Conservation (phyloP, 1,284 basidiomycete species). For the Sanghuangporus sanghuang region DNA sequence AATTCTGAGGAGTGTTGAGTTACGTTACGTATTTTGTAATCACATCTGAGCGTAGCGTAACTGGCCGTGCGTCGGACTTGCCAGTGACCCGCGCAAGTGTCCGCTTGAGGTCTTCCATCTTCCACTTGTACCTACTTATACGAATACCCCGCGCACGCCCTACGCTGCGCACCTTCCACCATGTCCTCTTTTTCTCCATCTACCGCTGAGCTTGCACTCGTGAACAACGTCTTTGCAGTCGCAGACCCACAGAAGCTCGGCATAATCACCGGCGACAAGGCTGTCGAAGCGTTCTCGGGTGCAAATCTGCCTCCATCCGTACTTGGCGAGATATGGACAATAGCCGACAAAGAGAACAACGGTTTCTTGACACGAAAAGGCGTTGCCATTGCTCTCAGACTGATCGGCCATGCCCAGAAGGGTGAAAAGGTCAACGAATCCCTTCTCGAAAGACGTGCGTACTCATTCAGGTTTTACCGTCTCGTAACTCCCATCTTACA, state of each 20-base stretch:
- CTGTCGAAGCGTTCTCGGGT: constrained; percentile 75
- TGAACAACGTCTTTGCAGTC: constrained; percentile 63
- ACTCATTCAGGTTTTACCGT: constrained; percentile 23
- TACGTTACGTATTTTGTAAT: background rate
- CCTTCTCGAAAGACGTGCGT: constrained; percentile 63
- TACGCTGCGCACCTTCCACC: constrained; percentile 17
- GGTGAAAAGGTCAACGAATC: constrained; percentile 67
- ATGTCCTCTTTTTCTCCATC: constrained; percentile 70
- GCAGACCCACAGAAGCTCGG: constrained; percentile 75
- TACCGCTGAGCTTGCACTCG: constrained; percentile 59
- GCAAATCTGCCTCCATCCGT: constrained; percentile 72
- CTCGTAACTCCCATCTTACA: constrained; percentile 10
- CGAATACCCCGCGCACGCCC: background rate
- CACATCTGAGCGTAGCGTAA: background rate
- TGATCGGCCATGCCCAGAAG: constrained; percentile 92
- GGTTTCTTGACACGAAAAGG: constrained; percentile 87
- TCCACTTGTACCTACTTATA: background rate
- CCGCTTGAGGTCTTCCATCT: background rate
- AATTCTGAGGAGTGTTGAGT: too few species aligned
- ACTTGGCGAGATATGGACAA: constrained; percentile 91
- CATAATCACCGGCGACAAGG: constrained; percentile 80
- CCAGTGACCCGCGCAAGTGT: background rate
- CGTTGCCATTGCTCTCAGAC: constrained; percentile 79
- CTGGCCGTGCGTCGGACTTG: background rate
- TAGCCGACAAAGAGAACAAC: constrained; percentile 91